These are phyloP conservation scores for Fraxinus dipetala DNA, from an alignment of 305 asterid genomes.

Conservation along the genomic window DNA sequence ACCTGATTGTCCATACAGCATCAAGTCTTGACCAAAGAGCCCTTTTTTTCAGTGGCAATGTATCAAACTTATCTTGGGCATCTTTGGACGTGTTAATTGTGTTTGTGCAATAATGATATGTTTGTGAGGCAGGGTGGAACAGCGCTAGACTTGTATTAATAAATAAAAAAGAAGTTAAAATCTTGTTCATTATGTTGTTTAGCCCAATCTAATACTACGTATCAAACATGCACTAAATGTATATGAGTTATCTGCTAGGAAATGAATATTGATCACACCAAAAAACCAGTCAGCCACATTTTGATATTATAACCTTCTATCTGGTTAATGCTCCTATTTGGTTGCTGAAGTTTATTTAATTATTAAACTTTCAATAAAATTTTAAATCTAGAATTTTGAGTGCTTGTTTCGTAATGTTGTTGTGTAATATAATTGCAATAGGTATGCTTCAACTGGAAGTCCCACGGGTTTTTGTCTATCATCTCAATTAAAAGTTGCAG, in stretches of 20 bases:
- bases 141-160: not conserved
- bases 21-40: not conserved
- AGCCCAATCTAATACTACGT: not conserved
- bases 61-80: not conserved
- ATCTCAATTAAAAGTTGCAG: conserved; percentile 63
- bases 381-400: not conserved
- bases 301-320: not conserved
- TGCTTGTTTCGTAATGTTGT: conserved; percentile 14
- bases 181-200: not conserved
- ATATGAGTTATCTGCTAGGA: not conserved
- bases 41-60: not conserved
- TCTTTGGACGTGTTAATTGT: not conserved
- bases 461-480: conserved; percentile 65
- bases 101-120: not conserved
- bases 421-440: conserved; percentile 26
- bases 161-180: not conserved
- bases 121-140: not conserved
- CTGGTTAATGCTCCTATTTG: not conserved
- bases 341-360: conserved; percentile 4
- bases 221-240: not conserved
- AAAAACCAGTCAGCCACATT: not conserved
- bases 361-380: not conserved
- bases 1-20: not conserved
- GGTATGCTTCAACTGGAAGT: conserved; percentile 57
- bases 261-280: not conserved